Conservation (phyloP, 2,329 filamentous ascomycete genomes). For the Arthrinium phaeospermum region DNA sequence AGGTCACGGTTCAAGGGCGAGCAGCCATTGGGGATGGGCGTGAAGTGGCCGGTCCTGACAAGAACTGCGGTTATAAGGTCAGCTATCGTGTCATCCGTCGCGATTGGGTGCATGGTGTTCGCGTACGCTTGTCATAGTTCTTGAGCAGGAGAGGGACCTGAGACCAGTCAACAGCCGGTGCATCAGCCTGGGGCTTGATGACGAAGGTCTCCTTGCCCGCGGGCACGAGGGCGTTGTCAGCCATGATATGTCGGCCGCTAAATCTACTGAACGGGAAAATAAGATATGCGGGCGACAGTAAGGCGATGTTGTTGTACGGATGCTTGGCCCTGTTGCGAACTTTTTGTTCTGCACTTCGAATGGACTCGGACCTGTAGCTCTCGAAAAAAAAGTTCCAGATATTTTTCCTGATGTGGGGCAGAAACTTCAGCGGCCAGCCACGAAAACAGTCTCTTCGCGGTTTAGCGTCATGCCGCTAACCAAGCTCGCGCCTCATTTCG, state of each 20-base stretch:
- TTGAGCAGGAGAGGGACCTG: slow-evolving; percentile 93
- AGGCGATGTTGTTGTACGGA: slow-evolving; percentile 14
- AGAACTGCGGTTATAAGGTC: slow-evolving; percentile 64
- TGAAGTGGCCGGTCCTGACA: slow-evolving; percentile 94
- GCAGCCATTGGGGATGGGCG: slow-evolving; percentile 92
- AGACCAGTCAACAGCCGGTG: slow-evolving; percentile 82
- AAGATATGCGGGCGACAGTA: slow-evolving; percentile 17
- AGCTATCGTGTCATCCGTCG: slow-evolving; percentile 25
- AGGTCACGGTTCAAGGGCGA: slow-evolving; percentile 91
- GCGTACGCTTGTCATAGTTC: slow-evolving; percentile 91
- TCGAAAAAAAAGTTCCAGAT: slow-evolving; percentile 15
- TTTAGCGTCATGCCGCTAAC: not conserved
- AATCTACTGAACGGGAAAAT: slow-evolving; percentile 13
- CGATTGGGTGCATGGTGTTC: slow-evolving; percentile 22
- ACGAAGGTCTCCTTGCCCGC: slow-evolving; percentile 68
- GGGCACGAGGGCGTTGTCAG: not conserved
- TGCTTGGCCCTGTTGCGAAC: slow-evolving; percentile 12
- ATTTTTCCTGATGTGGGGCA: slow-evolving; percentile 17
- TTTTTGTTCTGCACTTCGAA: slow-evolving; percentile 6
- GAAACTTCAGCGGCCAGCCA: not conserved
- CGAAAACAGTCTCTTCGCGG: not conserved
- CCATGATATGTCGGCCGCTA: slow-evolving; percentile 16
- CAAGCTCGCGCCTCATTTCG: slow-evolving; percentile 11
- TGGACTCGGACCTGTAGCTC: slow-evolving; percentile 15
- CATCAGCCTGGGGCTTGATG: slow-evolving; percentile 89